These are phyloP conservation scores for Alternaria sp. DNA, from an alignment of 2,329 filamentous ascomycete genomes.

Conservation along the genomic window DNA sequence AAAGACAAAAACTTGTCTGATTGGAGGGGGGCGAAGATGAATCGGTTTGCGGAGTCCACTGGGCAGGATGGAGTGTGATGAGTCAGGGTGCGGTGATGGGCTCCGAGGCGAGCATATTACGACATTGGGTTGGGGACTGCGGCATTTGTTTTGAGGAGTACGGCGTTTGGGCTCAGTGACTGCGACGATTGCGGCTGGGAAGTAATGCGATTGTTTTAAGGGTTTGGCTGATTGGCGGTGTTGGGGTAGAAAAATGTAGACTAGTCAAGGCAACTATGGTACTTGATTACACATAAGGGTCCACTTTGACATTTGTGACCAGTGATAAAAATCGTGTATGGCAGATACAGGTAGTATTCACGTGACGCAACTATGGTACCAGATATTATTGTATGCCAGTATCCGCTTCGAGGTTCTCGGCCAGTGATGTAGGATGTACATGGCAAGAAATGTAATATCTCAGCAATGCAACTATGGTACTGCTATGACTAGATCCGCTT, in stretches of 20 bases:
- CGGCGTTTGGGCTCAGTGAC: neutral
- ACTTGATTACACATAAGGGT: neutral
- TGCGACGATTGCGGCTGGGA: neutral
- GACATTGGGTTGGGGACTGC: neutral
- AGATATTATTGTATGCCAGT: too few species aligned
- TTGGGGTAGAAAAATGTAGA: neutral
- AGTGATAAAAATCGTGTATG: neutral
- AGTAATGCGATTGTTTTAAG: neutral
- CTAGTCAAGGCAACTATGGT: neutral
- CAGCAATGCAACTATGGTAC: neutral
- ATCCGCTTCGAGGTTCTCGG: too few species aligned
- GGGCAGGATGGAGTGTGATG: neutral
- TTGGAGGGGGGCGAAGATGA: constrained; percentile 27
- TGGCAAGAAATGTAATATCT: neutral
- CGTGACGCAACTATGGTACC: neutral
- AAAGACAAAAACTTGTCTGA: constrained; percentile 24
- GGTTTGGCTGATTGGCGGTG: neutral
- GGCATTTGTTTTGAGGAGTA: neutral
- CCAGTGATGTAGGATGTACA: neutral
- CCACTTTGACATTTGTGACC: neutral
- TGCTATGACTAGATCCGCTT: neutral
- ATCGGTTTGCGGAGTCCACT: constrained; percentile 9
- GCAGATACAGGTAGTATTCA: neutral
- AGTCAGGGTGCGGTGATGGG: neutral
- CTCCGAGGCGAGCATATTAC: neutral